Base-by-base conservation (phyloP, 805 yeast genomes). In the Candida montana region DNA sequence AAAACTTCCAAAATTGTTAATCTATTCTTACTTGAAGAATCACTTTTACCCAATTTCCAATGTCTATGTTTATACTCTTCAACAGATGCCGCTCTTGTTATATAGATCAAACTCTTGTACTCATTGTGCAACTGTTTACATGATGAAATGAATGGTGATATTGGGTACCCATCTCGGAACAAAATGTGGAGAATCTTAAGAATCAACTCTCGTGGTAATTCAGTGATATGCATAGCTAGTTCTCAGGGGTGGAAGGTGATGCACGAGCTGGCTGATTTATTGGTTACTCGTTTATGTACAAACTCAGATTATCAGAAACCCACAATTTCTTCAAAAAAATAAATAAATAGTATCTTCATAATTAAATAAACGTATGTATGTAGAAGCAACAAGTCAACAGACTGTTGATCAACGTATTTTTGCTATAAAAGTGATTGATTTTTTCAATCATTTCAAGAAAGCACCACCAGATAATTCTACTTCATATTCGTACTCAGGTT, bases 401-500 rank as follows among this genome's bases (percentile, higher is more conserved):
- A n/a, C n/a, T n/a, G n/a, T n/a, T n/a, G n/a, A n/a, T n/a, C n/a
- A n/a, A n/a, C n/a, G n/a, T n/a, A n/a, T n/a, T n/a, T n/a, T n/a
- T n/a, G n/a, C n/a, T n/a, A n/a, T n/a, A n/a, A n/a, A n/a, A n/a
- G n/a, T n/a, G n/a, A n/a, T n/a, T n/a, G n/a, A n/a, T n/a, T n/a
- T n/a, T n/a, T n/a, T 6, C 30, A 21, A 21, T 44, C 31, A 48
- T 20, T 48, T 40, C 24, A 54, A 41, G 32, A 59, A 52, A 10
- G 57, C 57, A 5, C 62, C 65, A 13, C 56, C 49, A 6, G 57
- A 33, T 31, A 53, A 32, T 20, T 53, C 59, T 7, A 62, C 47
- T 57, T 77, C 82, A 37, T 56, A 69, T 49, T 79, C 82, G 33
- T 66, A 69, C 44, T 83, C 90, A 2, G 83, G 79, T 62, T 83